Evolutionary conservation across 2,329 filamentous ascomycete genomes (phyloP).

Genomic region (Diaporthe helianthi): DNA sequence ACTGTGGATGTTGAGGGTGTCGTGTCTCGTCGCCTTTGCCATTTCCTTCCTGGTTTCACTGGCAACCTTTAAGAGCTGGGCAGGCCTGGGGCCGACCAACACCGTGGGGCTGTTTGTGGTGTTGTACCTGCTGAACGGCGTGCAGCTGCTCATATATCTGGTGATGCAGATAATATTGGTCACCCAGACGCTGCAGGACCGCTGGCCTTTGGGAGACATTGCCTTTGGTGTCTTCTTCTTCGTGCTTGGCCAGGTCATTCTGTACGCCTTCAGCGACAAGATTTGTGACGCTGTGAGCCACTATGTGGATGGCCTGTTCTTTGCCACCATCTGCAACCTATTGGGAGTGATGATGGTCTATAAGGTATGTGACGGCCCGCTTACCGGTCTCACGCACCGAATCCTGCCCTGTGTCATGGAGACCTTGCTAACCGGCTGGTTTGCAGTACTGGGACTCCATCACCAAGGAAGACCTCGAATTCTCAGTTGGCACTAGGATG

Average conservation of each 20-base stretch:
- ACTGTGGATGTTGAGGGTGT: conserved; percentile 87
- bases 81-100: conserved; percentile 81
- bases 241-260: conserved; percentile 86
- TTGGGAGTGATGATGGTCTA: conserved; percentile 99
- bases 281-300: conserved; percentile 88
- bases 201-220: conserved; percentile 94
- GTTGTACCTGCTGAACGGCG: conserved; percentile 87
- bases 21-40: conserved; percentile 81
- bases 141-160: conserved; percentile 86
- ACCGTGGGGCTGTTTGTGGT: conserved; percentile 91
- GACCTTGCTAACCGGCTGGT: conserved; percentile 29
- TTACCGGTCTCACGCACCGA: neutral
- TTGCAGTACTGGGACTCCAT: conserved; percentile 97
- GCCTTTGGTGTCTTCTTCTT: conserved; percentile 91
- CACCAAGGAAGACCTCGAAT: conserved; percentile 96
- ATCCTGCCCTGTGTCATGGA: neutral
- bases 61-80: conserved; percentile 92
- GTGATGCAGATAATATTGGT: conserved; percentile 90
- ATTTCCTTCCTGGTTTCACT: conserved; percentile 88
- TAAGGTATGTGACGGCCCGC: conserved; percentile 68
- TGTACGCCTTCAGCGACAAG: conserved; percentile 86
- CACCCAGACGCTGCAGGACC: conserved; percentile 86
- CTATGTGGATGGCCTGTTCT: conserved; percentile 93
- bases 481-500: conserved; percentile 92
- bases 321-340: conserved; percentile 92